Evolutionary conservation across 495 filamentous ascomycete species (phyloP).

Genomic region (Thozetella sp.): DNA sequence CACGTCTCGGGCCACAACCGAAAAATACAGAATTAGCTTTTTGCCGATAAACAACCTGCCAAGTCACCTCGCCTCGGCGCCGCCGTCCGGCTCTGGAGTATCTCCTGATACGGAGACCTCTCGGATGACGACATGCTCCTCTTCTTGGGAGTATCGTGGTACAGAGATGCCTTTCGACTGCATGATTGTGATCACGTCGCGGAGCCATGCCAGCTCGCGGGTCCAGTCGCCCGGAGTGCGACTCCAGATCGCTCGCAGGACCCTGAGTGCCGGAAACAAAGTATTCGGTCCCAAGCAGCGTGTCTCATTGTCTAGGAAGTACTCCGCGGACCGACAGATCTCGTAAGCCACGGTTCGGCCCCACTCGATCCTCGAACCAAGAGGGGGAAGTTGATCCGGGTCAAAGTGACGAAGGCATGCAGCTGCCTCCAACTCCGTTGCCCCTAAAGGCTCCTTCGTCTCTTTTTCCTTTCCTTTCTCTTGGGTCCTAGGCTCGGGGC

Average conservation of each 20-base stretch:
- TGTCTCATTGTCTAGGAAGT: conserved; percentile 10
- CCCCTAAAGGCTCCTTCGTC: neutral
- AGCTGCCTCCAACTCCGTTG: neutral
- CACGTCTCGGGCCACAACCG: too few species aligned
- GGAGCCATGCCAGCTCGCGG: neutral
- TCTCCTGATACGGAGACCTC: too few species aligned
- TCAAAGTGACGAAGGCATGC: neutral
- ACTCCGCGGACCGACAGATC: conserved; percentile 17
- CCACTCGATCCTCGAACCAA: neutral
- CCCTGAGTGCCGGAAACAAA: conserved; percentile 6
- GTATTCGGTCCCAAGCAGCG: conserved; percentile 5
- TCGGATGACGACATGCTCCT: too few species aligned
- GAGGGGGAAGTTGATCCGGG: neutral
- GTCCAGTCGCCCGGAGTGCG: neutral
- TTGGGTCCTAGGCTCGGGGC: too few species aligned
- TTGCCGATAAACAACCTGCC: too few species aligned
- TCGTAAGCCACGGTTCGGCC: neutral
- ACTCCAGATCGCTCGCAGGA: neutral
- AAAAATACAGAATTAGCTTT: too few species aligned
- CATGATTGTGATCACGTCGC: neutral
- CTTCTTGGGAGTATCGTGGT: too few species aligned
- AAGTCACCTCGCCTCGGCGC: too few species aligned
- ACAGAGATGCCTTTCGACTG: too few species aligned
- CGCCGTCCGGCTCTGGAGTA: too few species aligned
- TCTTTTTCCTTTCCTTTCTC: too few species aligned